A percentile compares a stretch with the other conserved stretches of the same genome.
phyloP scores from a whole-genome alignment of 768 basidiomycete genomes.

The Rubroboletus satanas region DNA sequence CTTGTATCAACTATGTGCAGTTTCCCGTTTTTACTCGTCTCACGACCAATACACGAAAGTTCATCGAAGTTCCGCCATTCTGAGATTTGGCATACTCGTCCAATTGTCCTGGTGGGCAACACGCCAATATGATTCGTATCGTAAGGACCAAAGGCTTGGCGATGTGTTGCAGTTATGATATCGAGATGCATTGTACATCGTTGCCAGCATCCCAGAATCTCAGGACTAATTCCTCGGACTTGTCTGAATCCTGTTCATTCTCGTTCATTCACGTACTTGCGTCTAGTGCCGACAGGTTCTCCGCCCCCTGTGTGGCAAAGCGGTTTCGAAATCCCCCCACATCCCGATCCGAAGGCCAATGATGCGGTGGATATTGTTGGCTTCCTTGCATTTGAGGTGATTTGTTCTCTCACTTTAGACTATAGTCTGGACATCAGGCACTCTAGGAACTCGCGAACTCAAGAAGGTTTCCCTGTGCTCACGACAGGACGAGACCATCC shows the following conservation, averaged over 20 bases:
- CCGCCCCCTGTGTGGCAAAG: background rate
- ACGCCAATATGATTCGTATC: background rate
- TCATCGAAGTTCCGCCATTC: background rate
- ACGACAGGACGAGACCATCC: too few species aligned
- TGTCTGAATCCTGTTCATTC: background rate
- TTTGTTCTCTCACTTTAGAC: background rate
- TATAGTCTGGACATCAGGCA: background rate
- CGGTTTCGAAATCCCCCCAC: background rate
- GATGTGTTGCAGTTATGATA: background rate
- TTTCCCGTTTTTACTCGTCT: background rate
- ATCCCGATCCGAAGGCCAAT: too few species aligned
- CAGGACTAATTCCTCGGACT: background rate
- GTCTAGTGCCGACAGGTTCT: background rate
- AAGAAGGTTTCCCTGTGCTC: too few species aligned
- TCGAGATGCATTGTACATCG: background rate
- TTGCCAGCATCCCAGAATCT: background rate
- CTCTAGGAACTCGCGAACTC: too few species aligned
- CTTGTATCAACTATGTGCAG: background rate
- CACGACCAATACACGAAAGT: slow-evolving; percentile 6
- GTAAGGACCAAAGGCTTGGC: background rate
- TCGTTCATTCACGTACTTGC: background rate
- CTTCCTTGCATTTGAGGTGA: background rate
- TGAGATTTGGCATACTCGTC: slow-evolving; percentile 1
- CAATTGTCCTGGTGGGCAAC: background rate
- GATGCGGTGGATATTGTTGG: background rate